Evolutionary conservation across 345 rosid species (phyloP).

Genomic region (Linum usitatissimum): DNA sequence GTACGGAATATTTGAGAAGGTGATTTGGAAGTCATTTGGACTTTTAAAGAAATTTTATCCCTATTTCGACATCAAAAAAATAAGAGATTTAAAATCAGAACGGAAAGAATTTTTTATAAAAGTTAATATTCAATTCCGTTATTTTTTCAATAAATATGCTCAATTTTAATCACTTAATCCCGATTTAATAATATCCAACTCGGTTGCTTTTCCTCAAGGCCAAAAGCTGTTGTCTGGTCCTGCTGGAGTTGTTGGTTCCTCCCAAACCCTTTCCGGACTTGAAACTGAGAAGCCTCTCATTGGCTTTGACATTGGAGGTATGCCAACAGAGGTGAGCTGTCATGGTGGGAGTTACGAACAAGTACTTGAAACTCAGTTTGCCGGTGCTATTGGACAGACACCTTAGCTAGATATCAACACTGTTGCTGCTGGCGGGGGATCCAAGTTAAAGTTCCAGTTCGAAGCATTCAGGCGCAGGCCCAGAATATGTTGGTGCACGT

Average conservation of each 20-base stretch:
- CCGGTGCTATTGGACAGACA: slow-evolving; percentile 89
- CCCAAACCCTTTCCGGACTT: slow-evolving; percentile 77
- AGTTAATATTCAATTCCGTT: too few relatives aligned
- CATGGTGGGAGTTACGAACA: slow-evolving; percentile 94
- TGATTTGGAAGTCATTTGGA: too few relatives aligned
- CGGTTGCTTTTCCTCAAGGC: slow-evolving; percentile 98
- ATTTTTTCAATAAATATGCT: too few relatives aligned
- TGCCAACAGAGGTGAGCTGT: slow-evolving; percentile 92
- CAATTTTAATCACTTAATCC: too few relatives aligned
- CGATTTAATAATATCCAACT: too few relatives aligned
- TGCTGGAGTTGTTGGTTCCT: slow-evolving; percentile 97
- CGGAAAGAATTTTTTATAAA: too few relatives aligned
- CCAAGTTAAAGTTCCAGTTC: slow-evolving; percentile 76
- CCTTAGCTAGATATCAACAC: slow-evolving; percentile 97
- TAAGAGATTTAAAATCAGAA: too few relatives aligned
- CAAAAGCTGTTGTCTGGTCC: slow-evolving; percentile 97
- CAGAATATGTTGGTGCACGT: slow-evolving; percentile 94
- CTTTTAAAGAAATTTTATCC: too few relatives aligned
- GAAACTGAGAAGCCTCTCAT: slow-evolving; percentile 89
- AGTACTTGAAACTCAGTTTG: slow-evolving; percentile 87
- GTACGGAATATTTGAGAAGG: too few relatives aligned
- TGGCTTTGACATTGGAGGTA: slow-evolving; percentile 99
- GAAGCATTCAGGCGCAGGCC: slow-evolving; percentile 93
- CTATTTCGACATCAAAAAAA: too few relatives aligned
- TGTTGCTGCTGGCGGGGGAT: slow-evolving; percentile 99